Conservation (phyloP, 306 rosid species). For the Hylodesmum podocarpum region DNA sequence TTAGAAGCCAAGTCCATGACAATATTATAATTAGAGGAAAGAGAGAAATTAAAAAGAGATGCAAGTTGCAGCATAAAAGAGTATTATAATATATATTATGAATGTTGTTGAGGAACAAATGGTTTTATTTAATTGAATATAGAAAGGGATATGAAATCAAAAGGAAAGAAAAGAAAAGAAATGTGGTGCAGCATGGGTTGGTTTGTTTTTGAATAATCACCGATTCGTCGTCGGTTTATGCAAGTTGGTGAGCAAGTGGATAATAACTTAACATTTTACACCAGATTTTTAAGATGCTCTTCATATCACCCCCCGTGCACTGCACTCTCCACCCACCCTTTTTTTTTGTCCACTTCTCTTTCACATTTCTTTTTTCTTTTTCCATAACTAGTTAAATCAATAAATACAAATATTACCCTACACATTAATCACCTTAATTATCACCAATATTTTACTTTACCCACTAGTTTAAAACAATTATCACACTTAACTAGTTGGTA, state of each 20-base stretch:
- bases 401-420: too few relatives aligned
- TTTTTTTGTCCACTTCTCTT: slow-evolving; percentile 35
- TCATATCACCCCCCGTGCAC: slow-evolving; percentile 43
- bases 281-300: slow-evolving; percentile 33
- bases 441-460: too few relatives aligned
- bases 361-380: too few relatives aligned
- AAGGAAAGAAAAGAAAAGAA: slow-evolving; percentile 14
- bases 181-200: slow-evolving; percentile 19
- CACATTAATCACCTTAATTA: too few relatives aligned
- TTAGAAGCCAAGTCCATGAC: slow-evolving; percentile 7
- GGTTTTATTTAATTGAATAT: slow-evolving; percentile 21
- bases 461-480: too few relatives aligned
- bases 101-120: background rate
- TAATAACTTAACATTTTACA: slow-evolving; percentile 7
- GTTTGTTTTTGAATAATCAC: slow-evolving; percentile 40
- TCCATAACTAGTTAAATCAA: too few relatives aligned
- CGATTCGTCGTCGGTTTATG: slow-evolving; percentile 34
- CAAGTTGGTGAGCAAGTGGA: slow-evolving; percentile 73
- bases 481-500: too few relatives aligned
- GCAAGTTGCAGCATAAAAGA: slow-evolving; percentile 42
- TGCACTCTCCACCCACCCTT: background rate
- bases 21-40: slow-evolving; percentile 10
- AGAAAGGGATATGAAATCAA: slow-evolving; percentile 1
- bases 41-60: slow-evolving; percentile 26
- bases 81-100: background rate